phyloP scores from a whole-genome alignment of 1,284 basidiomycete genomes.

The Agaricales sp. region DNA sequence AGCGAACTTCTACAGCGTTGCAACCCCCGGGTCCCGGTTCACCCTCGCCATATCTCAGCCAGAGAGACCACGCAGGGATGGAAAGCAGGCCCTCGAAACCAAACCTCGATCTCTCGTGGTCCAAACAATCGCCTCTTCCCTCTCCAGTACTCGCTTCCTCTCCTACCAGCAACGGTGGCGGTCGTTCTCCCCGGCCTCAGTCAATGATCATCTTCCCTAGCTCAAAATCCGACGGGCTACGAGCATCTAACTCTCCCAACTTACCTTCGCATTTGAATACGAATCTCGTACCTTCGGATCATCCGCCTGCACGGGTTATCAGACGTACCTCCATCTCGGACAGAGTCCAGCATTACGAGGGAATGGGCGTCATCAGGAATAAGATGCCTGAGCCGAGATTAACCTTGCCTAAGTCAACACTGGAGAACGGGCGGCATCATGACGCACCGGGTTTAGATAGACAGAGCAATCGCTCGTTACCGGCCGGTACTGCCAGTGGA shows the following conservation, averaged over 20 bases:
- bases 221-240: slow-evolving; percentile 26
- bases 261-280: slow-evolving; percentile 20
- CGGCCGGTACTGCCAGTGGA: slow-evolving; percentile 2
- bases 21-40: neutral
- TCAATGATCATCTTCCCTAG: slow-evolving; percentile 63
- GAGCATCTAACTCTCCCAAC: neutral
- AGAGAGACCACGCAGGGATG: neutral
- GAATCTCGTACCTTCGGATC: slow-evolving; percentile 32
- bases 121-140: neutral
- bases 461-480: slow-evolving; percentile 2
- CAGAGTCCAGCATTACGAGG: slow-evolving; percentile 72
- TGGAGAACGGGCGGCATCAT: slow-evolving; percentile 16
- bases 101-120: neutral
- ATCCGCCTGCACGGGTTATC: slow-evolving; percentile 24
- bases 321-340: slow-evolving; percentile 72
- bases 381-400: slow-evolving; percentile 9
- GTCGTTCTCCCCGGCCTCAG: slow-evolving; percentile 49
- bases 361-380: slow-evolving; percentile 28
- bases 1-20: neutral
- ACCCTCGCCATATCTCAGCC: neutral
- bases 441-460: neutral
- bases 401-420: slow-evolving; percentile 18
- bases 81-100: neutral
- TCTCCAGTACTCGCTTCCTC: slow-evolving; percentile 13
- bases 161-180: slow-evolving; percentile 20